Evolutionary conservation across 257 asterid genomes (phyloP), one percentile per base, ranked within the genome.

Genomic region (Solanum ossicruentum): DNA sequence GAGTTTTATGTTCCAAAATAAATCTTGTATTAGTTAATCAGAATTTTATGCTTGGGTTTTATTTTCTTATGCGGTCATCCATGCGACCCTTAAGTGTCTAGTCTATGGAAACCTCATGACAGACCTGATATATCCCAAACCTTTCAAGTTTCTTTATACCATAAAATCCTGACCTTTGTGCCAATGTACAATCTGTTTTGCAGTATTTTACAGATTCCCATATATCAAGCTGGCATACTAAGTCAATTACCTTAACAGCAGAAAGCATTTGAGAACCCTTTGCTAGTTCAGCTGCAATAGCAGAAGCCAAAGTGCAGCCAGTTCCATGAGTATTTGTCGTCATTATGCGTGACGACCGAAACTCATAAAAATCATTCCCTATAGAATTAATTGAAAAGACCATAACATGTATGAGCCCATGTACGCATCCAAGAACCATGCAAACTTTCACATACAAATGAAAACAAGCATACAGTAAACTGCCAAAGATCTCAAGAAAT

Each of bases 271-370:
- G 86, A 87, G 91, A 91, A 51, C 98, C 99, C 86, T 87, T 96
- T 61, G 99, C 98, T 75, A 96, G 90, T 91, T 95, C 99, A 58
- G 99, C 98, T 63, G 99, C 99, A 86, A 96, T 92, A 60, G 91
- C 83, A 60, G 99, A 92, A 43, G 99, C 98, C 92, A 96, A 87
- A 45, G 97, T 96, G 85, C 99, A 96, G 84, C 99, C 99, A 88
- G 99, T 96, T 91, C 98, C 99, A 90, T 96, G 99, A 56, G 97
- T 91, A 86, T 96, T 96, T 26, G 82, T 65, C 80, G 98, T 93
- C 77, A 85, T 84, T 85, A 96, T 88, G 86, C 98, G 95, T 78
- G 94, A 26, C 17, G 97, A 90, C 26, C 91, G 92, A 67, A 95
- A 93, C 89, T 95, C 99, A 69, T 88, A 87, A 86, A 93, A 95